Evolutionary conservation across 768 basidiomycete species (phyloP), one percentile per base, ranked within the genome.

Genomic region (Solioccasus polychromus): DNA sequence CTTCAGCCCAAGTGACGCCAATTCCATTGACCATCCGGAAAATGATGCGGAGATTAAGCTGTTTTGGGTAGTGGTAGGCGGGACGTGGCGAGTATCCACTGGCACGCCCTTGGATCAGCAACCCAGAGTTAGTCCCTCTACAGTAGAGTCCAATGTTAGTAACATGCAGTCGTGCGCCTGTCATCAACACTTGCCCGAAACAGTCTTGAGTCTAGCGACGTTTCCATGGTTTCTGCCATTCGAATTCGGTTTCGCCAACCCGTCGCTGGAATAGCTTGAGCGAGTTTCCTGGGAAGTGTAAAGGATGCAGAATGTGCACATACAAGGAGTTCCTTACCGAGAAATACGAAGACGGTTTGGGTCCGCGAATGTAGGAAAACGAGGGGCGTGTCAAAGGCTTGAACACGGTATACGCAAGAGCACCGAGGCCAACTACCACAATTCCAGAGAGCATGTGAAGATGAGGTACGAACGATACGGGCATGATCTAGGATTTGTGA

Each of bases 91-190:
- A 72, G 68, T 29, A 78, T 65, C 41, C 54, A 53, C 26, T 60
- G 64, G 1, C 68, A 31, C 6, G 74, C 76, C 50, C 78, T 78
- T 5, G 74, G 70, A 55, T 79, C 77, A 5, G 73, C 61, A 3
- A 78, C 52, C 26, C 76, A 54, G 15, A 78, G 70, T 22, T 69
- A 63, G 45, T 77, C 70, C 51, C 68, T 69, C 76, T 76, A 43
- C n/a, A n/a, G 20, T 19, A 40, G n/a, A 25, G 28, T 15, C 39
- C 28, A n/a, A 29, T 60, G 61, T 41, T 12, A 37, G 48, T 35
- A 4, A 22, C 5, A 15, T 8, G n/a, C n/a, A n/a, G n/a, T n/a
- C n/a, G n/a, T n/a, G n/a, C n/a, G n/a, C n/a, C n/a, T n/a, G n/a
- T n/a, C n/a, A n/a, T n/a, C n/a, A n/a, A 8, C 20, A 44, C 65